Evolutionary conservation across 2,329 filamentous ascomycete species (phyloP), one percentile per base, ranked within the genome.

Genomic region (Atkinsonella hypoxylon): DNA sequence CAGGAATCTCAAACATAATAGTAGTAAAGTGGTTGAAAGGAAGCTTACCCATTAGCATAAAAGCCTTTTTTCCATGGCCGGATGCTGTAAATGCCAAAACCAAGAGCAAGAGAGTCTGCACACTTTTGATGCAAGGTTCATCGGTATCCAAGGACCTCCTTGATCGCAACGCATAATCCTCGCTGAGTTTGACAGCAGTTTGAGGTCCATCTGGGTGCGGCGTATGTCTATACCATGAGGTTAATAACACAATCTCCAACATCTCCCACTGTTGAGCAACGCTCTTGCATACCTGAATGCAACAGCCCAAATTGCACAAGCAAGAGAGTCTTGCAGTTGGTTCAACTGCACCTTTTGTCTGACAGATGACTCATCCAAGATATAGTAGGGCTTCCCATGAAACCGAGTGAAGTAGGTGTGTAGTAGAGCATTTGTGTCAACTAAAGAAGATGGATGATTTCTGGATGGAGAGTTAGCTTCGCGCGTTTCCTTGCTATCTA

Each of bases 11-110:
- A 26, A 26, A 26, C 22, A 26, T 3, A 26, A 26, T 6, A 26
- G 22, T 4, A 26, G 22, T 26, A 26, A 26, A 26, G 22, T 26
- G 22, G 3, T 26, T 26, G 3, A 26, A 26, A 46, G 22, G 12
- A 31, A 11, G 17, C 39, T 18, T 81, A 87, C 87, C 80, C 58
- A 94, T 74, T 39, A 89, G 74, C 88, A 94, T 94, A 58, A 89
- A 93, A 1, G 87, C 83, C 66, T 87, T 93, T 67, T 87, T 91
- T 15, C 88, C 87, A 59, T 85, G 82, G 26, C 89, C 88, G 31
- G 81, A 75, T 36, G 88, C 87, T 46, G 83, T 88, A 59, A 82
- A 90, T 3, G 87, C 83, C 61, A 84, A 81, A 0, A 85, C 81
- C 2, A 95, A 76, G 10, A 95, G 73, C 44, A 95, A 69, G 15